These are phyloP conservation scores for Fusarium luffae DNA, from an alignment of 2,329 filamentous ascomycete genomes.

Conservation along the genomic window DNA sequence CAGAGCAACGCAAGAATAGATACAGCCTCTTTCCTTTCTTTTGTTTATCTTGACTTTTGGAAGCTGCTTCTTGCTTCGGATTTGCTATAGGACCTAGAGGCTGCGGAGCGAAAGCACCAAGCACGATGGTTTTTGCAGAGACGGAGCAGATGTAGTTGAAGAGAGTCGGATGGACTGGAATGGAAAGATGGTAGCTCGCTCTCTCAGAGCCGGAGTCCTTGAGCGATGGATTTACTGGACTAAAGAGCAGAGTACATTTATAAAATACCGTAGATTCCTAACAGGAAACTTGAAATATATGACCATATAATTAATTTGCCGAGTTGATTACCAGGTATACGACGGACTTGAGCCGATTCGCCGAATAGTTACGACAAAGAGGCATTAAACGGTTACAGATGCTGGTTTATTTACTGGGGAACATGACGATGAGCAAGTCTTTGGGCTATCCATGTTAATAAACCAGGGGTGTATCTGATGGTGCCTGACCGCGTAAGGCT, in stretches of 20 bases:
- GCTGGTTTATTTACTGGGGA: constrained; percentile 6
- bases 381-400: constrained; percentile 5
- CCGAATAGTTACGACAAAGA: background rate
- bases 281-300: background rate
- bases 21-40: constrained; percentile 6
- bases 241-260: constrained; percentile 71
- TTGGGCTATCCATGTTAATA: background rate
- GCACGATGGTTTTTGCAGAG: constrained; percentile 33
- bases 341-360: constrained; percentile 10
- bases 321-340: background rate
- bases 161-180: constrained; percentile 32
- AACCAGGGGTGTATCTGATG: constrained; percentile 15
- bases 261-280: background rate
- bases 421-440: background rate
- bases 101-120: constrained; percentile 50
- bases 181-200: constrained; percentile 57
- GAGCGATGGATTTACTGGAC: constrained; percentile 69
- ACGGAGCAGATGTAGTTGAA: constrained; percentile 19
- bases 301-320: background rate
- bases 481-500: constrained; percentile 33
- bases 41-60: background rate
- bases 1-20: constrained; percentile 70
- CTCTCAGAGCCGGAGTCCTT: constrained; percentile 71
- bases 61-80: constrained; percentile 1
- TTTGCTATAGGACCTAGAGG: constrained; percentile 21